Base-by-base conservation (phyloP, 2,329 filamentous ascomycete species). In the Ilyonectria mors-panacis region DNA sequence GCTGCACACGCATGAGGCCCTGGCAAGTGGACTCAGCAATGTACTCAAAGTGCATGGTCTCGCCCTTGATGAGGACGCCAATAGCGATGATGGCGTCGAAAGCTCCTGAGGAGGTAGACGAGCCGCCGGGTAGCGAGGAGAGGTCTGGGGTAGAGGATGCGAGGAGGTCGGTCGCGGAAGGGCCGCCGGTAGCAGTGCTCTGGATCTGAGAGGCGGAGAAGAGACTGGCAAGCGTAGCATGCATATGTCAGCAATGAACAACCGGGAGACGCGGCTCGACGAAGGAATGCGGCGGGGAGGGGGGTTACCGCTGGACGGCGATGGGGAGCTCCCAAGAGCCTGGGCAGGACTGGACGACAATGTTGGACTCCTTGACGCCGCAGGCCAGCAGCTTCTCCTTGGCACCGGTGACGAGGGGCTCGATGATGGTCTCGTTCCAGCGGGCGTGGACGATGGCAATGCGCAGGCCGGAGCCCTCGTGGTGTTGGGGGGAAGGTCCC, bases 1-100 rank as follows among this genome's bases (percentile, higher is more conserved):
- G 86, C 81, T 97, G 94, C 66, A 98, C 91, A 71, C 94, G 91
- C 96, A 99, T 99, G 68, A 99, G 87, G 7, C 94, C 96, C 69
- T 97, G 94, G 65, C 91, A 94, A 7, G 97, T 94, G 45, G 94
- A 90, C 71, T 98, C 96, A 47, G 95, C 89, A 76, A 99, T 99
- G 84, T 99, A 98, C 84, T 99, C 96, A 78, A 99, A 99, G 84
- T 99, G 96, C 94, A 98, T 98, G 7, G 96, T 98, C 83, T 97
- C 93, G 80, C 96, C 96, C 86, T 99, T 99, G 85, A 99, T 98
- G 68, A 99, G 89, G 63, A 97, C 95, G 63, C 96, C 96, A 73
- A 99, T 93, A 59, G 96, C 94, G 73, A 99, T 95, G 70, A 99
- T 91, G 69, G 96, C 96, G 79, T 98, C 95, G 77, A 98, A 98